phyloP scores from a whole-genome alignment of 768 basidiomycete genomes.

The Naganishia randhawae region DNA sequence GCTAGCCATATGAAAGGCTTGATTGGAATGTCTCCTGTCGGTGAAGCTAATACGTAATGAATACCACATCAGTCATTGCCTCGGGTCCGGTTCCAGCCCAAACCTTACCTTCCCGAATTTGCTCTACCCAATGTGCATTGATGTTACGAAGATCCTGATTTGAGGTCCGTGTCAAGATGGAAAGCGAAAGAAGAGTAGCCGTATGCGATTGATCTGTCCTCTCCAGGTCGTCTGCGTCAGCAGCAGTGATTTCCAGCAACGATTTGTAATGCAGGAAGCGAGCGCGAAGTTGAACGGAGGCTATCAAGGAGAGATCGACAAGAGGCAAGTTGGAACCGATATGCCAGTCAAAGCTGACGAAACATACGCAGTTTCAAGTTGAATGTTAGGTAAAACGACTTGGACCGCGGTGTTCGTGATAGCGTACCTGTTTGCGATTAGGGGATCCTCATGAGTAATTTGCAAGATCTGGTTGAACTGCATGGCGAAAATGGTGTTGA shows the following conservation, averaged over 20 bases:
- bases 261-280: constrained; percentile 37
- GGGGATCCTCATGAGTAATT: constrained; percentile 34
- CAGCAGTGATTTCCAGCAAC: constrained; percentile 29
- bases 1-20: constrained; percentile 36
- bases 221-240: constrained; percentile 25
- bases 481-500: constrained; percentile 37
- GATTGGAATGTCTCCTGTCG: constrained; percentile 11
- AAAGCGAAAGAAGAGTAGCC: constrained; percentile 27
- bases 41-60: background rate
- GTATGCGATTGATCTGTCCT: constrained; percentile 20
- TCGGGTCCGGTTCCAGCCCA: background rate
- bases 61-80: constrained; percentile 6
- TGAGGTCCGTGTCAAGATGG: constrained; percentile 34
- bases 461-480: constrained; percentile 37
- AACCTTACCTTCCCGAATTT: constrained; percentile 33
- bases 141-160: constrained; percentile 36
- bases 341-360: constrained; percentile 33
- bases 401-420: background rate
- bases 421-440: constrained; percentile 30
- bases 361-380: background rate
- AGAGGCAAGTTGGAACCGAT: constrained; percentile 27
- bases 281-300: constrained; percentile 33
- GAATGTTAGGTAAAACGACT: background rate
- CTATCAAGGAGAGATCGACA: constrained; percentile 29
- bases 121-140: constrained; percentile 35